A percentile compares a stretch with the other conserved stretches of the same genome.
phyloP scores from a whole-genome alignment of 2,329 filamentous ascomycete species.

The Geosmithia flava region DNA sequence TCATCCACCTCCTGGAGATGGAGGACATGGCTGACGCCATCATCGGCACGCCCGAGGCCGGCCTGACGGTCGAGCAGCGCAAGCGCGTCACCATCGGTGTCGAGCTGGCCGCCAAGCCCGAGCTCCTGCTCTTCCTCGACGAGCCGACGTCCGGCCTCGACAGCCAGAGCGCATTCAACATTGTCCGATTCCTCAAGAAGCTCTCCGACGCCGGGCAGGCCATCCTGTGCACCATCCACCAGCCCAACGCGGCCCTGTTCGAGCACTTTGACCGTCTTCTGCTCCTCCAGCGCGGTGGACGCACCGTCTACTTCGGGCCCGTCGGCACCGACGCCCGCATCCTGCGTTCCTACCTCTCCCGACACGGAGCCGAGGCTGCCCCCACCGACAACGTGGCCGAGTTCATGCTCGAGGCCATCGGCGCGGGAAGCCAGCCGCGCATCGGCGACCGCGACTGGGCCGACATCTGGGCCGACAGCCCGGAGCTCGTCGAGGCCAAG shows the following conservation, averaged over 20 bases:
- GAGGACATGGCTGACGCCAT: conserved; percentile 46
- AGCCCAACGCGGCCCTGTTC: conserved; percentile 76
- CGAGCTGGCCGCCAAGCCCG: conserved; percentile 73
- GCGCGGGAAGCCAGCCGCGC: conserved; percentile 59
- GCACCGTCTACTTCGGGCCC: conserved; percentile 77
- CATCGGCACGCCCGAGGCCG: conserved; percentile 51
- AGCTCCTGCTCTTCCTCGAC: conserved; percentile 65
- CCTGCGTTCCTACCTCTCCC: conserved; percentile 51
- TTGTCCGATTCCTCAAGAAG: conserved; percentile 67
- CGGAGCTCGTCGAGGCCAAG: conserved; percentile 57
- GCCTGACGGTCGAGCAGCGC: conserved; percentile 52
- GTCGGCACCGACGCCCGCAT: conserved; percentile 63
- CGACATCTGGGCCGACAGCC: conserved; percentile 64
- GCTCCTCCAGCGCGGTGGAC: conserved; percentile 64
- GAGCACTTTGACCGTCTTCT: conserved; percentile 79
- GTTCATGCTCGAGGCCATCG: conserved; percentile 79
- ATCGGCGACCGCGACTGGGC: conserved; percentile 69
- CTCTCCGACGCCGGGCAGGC: conserved; percentile 71
- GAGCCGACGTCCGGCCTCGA: conserved; percentile 64
- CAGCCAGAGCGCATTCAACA: conserved; percentile 57
- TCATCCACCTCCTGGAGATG: conserved; percentile 46
- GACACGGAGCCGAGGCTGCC: conserved; percentile 46
- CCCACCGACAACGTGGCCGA: conserved; percentile 51
- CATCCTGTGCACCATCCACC: conserved; percentile 84
- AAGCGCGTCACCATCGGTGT: conserved; percentile 85